Conservation (phyloP, 768 basidiomycete species). For the Kwoniella sp. region DNA sequence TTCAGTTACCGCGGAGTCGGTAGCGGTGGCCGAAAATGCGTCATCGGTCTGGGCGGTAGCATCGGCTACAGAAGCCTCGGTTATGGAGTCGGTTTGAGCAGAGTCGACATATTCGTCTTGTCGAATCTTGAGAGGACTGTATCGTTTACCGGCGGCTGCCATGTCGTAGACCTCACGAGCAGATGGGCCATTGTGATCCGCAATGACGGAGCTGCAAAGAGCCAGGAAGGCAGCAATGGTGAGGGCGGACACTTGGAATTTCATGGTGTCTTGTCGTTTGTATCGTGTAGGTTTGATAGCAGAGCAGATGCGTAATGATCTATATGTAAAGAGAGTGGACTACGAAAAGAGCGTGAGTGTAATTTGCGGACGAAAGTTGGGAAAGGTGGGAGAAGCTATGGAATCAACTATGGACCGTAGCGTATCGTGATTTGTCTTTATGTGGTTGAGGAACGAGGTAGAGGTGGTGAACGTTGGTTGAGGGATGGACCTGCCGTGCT, state of each 20-base stretch:
- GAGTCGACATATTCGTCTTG: constrained; percentile 6
- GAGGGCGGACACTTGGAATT: constrained; percentile 8
- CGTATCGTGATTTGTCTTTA: neutral
- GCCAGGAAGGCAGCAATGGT: constrained; percentile 13
- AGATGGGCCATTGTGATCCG: neutral
- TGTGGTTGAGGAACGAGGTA: neutral
- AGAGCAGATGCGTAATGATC: neutral
- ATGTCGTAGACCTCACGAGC: neutral
- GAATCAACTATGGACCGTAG: neutral
- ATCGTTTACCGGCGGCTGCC: constrained; percentile 5
- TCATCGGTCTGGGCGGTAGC: neutral
- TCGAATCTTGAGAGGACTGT: constrained; percentile 11
- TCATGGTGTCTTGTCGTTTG: constrained; percentile 6
- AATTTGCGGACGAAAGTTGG: neutral
- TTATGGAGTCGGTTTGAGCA: neutral
- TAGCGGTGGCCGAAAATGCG: neutral
- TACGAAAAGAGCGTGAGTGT: neutral
- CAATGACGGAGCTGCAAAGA: constrained; percentile 7
- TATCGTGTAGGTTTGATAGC: constrained; percentile 4
- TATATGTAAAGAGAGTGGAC: neutral
- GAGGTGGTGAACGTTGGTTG: neutral
- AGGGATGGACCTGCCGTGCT: constrained; percentile 16
- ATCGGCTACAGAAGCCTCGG: neutral
- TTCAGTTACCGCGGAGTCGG: neutral
- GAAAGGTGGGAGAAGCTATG: neutral